A percentile compares a stretch with the other conserved stretches of the same genome.
phyloP scores from a whole-genome alignment of 2,329 filamentous ascomycete species.

The Fusarium keratoplasticum region DNA sequence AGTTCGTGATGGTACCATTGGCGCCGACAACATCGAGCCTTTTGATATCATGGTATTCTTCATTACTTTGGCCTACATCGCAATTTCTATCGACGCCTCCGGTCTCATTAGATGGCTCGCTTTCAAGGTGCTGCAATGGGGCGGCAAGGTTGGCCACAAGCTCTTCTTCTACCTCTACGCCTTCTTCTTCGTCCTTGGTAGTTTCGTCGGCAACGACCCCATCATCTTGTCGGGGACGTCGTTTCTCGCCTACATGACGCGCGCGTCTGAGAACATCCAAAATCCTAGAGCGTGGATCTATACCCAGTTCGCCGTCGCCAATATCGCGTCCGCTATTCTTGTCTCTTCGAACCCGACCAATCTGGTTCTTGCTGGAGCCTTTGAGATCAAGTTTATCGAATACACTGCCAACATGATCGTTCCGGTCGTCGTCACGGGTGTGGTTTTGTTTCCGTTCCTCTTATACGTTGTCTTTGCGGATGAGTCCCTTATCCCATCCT shows the following conservation, averaged over 20 bases:
- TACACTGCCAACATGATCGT: slow-evolving; percentile 85
- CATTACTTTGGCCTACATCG: slow-evolving; percentile 79
- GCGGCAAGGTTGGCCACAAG: slow-evolving; percentile 73
- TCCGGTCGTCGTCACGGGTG: slow-evolving; percentile 74
- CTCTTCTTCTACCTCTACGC: slow-evolving; percentile 79
- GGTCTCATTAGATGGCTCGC: slow-evolving; percentile 78
- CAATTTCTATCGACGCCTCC: slow-evolving; percentile 81
- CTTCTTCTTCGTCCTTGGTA: slow-evolving; percentile 77
- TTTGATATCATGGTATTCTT: slow-evolving; percentile 83
- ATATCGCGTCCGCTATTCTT: slow-evolving; percentile 79
- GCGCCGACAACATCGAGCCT: slow-evolving; percentile 73
- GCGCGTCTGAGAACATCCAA: slow-evolving; percentile 78
- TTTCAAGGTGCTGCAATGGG: slow-evolving; percentile 76
- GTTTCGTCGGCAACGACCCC: slow-evolving; percentile 80
- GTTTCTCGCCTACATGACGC: slow-evolving; percentile 81
- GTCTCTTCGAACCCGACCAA: slow-evolving; percentile 85
- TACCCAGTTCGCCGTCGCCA: slow-evolving; percentile 77
- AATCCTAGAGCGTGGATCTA: slow-evolving; percentile 80
- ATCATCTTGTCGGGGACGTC: slow-evolving; percentile 80
- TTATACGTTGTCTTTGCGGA: slow-evolving; percentile 76
- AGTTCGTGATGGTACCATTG: slow-evolving; percentile 76
- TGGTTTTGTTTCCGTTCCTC: slow-evolving; percentile 76
- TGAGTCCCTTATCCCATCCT: slow-evolving; percentile 70
- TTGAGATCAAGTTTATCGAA: slow-evolving; percentile 76
- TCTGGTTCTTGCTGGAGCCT: slow-evolving; percentile 78